A percentile compares a stretch with the other conserved stretches of the same genome.
phyloP scores from a whole-genome alignment of 2,329 filamentous ascomycete species.

The Alternaria sp. region DNA sequence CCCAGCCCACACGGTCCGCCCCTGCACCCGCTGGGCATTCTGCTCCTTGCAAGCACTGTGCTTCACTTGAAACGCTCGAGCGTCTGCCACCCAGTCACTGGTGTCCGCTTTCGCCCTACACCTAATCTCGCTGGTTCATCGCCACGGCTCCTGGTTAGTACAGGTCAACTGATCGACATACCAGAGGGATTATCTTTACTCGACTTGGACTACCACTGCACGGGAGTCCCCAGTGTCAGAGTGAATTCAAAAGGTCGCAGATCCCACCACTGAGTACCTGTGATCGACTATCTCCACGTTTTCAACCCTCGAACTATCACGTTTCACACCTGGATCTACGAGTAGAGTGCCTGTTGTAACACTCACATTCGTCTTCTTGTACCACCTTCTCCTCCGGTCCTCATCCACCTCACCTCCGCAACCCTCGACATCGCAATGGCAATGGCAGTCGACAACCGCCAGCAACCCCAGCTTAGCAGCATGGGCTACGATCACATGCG shows the following conservation, averaged over 20 bases:
- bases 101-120: constrained; percentile 34
- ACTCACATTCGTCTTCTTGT: constrained; percentile 34
- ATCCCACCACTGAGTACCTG: constrained; percentile 55
- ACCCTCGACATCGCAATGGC: constrained; percentile 66
- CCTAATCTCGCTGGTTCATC: constrained; percentile 47
- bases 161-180: constrained; percentile 47
- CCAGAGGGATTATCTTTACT: constrained; percentile 46
- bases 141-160: constrained; percentile 46
- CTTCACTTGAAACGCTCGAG: constrained; percentile 49
- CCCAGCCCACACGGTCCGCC: constrained; percentile 29
- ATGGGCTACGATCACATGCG: constrained; percentile 84
- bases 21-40: constrained; percentile 34
- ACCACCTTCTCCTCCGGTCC: constrained; percentile 22
- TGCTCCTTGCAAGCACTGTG: constrained; percentile 42
- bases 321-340: constrained; percentile 43
- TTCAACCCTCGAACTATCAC: constrained; percentile 43
- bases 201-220: constrained; percentile 38
- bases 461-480: constrained; percentile 68
- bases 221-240: constrained; percentile 46
- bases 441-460: constrained; percentile 92
- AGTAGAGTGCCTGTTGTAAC: constrained; percentile 31
- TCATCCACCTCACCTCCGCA: constrained; percentile 10
- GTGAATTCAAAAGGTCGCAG: constrained; percentile 54
- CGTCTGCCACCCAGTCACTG: constrained; percentile 43
- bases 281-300: constrained; percentile 60